phyloP scores from a whole-genome alignment of 2,329 filamentous ascomycete species.

The Ceratocystis albifundus region DNA sequence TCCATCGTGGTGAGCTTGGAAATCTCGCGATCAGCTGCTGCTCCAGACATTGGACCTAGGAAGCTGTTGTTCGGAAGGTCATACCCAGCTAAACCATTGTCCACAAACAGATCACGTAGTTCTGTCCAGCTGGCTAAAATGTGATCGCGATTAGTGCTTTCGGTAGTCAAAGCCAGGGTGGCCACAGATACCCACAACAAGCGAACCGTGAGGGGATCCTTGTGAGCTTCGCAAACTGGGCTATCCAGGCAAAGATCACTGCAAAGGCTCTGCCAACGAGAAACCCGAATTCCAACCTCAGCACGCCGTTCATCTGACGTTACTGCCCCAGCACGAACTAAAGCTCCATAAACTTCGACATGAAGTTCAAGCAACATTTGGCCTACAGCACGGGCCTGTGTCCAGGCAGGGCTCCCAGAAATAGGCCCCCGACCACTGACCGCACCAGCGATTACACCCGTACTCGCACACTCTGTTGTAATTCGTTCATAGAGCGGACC shows the following conservation, averaged over 20 bases:
- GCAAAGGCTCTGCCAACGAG: constrained; percentile 18
- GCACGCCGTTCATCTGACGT: constrained; percentile 14
- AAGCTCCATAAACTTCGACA: constrained; percentile 45
- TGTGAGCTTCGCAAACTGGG: constrained; percentile 15
- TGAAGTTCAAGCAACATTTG: constrained; percentile 53
- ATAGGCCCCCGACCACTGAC: background rate
- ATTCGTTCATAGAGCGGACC: constrained; percentile 38
- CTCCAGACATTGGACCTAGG: constrained; percentile 74
- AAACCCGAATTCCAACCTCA: constrained; percentile 16
- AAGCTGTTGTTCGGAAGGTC: constrained; percentile 71
- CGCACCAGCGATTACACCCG: too few species aligned
- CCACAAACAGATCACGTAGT: constrained; percentile 40
- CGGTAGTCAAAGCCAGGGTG: constrained; percentile 41
- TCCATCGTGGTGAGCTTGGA: constrained; percentile 91
- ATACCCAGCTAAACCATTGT: constrained; percentile 37
- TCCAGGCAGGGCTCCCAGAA: constrained; percentile 2
- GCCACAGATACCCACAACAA: constrained; percentile 49
- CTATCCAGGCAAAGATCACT: constrained; percentile 17
- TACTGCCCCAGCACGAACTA: constrained; percentile 19
- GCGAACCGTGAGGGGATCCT: constrained; percentile 37
- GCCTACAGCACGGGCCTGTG: constrained; percentile 29
- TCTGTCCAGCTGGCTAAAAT: constrained; percentile 49
- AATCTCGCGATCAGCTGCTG: constrained; percentile 80
- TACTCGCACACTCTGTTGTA: constrained; percentile 3
- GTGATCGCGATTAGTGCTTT: constrained; percentile 42